These are phyloP conservation scores for Eragrostis curvula DNA, from an alignment of 176 grass and related monocot species.

Conservation along the genomic window DNA sequence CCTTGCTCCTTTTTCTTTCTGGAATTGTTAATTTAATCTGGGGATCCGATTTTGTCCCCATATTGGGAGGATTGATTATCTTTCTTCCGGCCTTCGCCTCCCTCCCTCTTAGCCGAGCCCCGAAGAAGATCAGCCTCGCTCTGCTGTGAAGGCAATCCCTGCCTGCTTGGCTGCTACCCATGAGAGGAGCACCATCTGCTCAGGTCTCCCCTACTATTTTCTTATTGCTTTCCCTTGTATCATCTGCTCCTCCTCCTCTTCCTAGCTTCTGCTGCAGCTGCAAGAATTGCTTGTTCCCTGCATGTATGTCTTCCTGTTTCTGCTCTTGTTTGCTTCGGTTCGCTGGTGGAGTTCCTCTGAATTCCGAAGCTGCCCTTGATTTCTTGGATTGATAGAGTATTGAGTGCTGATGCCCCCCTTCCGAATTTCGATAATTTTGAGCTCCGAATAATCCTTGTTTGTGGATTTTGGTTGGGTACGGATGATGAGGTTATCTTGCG, in stretches of 20 bases:
- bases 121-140: conserved; percentile 44
- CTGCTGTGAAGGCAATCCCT: conserved; percentile 26
- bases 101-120: not conserved
- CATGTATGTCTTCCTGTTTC: conserved; percentile 12
- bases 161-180: conserved; percentile 40
- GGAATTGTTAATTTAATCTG: conserved; percentile 56
- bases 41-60: conserved; percentile 72
- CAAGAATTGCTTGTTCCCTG: conserved; percentile 10
- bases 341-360: conserved; percentile 16
- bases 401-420: conserved; percentile 1
- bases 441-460: conserved; percentile 17
- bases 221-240: conserved; percentile 40
- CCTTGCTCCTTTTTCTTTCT: conserved; percentile 42
- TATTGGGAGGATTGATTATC: conserved; percentile 67
- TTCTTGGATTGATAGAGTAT: conserved; percentile 2
- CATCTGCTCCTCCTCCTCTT: conserved; percentile 3
- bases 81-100: conserved; percentile 9
- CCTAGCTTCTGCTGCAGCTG: not conserved
- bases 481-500: conserved; percentile 1
- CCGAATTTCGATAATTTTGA: conserved; percentile 29
- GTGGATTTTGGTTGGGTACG: not conserved
- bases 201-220: conserved; percentile 59
- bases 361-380: conserved; percentile 29
- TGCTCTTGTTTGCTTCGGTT: conserved; percentile 15
- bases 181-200: conserved; percentile 48